These are phyloP conservation scores for Phlebopus sp. DNA, from an alignment of 1,284 basidiomycete genomes.

Conservation along the genomic window DNA sequence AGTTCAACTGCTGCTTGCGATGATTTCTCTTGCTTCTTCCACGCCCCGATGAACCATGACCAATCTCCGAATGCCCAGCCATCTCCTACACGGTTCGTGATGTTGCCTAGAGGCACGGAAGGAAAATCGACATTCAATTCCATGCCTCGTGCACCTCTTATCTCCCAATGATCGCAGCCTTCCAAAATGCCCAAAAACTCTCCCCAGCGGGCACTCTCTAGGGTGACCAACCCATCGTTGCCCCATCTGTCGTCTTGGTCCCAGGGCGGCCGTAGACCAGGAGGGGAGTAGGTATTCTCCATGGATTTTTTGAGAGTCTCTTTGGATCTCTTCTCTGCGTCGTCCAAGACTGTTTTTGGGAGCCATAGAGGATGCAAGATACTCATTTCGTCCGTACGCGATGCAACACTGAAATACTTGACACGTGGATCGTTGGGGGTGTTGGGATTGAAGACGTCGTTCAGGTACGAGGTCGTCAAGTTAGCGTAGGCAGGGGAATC, in stretches of 20 bases:
- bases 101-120: conserved; percentile 37
- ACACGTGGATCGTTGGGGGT: conserved; percentile 86
- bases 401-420: conserved; percentile 91
- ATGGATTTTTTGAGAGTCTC: conserved; percentile 32
- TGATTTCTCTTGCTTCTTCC: conserved; percentile 51
- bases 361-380: conserved; percentile 97
- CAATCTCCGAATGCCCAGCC: conserved; percentile 62
- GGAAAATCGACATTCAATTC: conserved; percentile 62
- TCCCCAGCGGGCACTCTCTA: conserved; percentile 90
- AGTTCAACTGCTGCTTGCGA: conserved; percentile 18
- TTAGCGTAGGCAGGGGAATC: conserved; percentile 98
- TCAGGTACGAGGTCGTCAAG: conserved; percentile 84
- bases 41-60: conserved; percentile 55
- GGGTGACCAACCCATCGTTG: conserved; percentile 92
- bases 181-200: conserved; percentile 91
- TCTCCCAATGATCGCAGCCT: conserved; percentile 95
- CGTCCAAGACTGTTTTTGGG: conserved; percentile 91
- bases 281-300: conserved; percentile 14
- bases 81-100: conserved; percentile 35
- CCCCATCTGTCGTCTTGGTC: conserved; percentile 67
- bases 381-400: conserved; percentile 68
- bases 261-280: conserved; percentile 32
- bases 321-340: conserved; percentile 58
- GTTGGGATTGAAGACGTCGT: conserved; percentile 85
- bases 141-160: conserved; percentile 77